phyloP scores from a whole-genome alignment of 495 filamentous ascomycete genomes.

The Rhizodiscina lignyota region DNA sequence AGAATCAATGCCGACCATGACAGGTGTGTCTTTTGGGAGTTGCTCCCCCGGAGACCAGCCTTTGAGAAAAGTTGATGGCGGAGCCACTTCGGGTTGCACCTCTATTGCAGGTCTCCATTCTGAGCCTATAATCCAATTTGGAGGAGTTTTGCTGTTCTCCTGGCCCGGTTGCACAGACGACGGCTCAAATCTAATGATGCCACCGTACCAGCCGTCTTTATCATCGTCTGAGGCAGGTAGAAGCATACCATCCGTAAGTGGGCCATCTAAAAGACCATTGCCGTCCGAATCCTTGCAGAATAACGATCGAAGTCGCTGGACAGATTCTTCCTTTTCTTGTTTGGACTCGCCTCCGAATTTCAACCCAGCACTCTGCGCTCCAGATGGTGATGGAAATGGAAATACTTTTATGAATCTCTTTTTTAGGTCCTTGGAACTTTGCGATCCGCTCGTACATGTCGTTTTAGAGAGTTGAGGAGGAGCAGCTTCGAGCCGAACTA shows the following conservation, averaged over 20 bases:
- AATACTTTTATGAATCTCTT: slow-evolving; percentile 46
- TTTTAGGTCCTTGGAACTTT: slow-evolving; percentile 17
- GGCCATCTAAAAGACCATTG: slow-evolving; percentile 59
- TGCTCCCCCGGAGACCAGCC: slow-evolving; percentile 28
- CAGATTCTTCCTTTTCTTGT: slow-evolving; percentile 51
- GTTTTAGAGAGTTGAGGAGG: slow-evolving; percentile 39
- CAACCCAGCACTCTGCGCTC: slow-evolving; percentile 39
- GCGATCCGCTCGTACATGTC: slow-evolving; percentile 23
- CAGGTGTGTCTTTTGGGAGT: slow-evolving; percentile 32
- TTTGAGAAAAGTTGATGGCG: slow-evolving; percentile 7
- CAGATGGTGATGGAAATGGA: slow-evolving; percentile 45
- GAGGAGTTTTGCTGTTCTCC: slow-evolving; percentile 26
- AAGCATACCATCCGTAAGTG: slow-evolving; percentile 76
- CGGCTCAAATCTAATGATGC: slow-evolving; percentile 63
- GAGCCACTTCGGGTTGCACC: slow-evolving; percentile 47
- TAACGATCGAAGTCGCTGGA: slow-evolving; percentile 34
- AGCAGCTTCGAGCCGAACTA: slow-evolving; percentile 68
- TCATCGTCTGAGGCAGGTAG: slow-evolving; percentile 26
- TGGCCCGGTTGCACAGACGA: slow-evolving; percentile 20
- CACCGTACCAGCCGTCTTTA: slow-evolving; percentile 44
- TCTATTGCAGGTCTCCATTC: slow-evolving; percentile 57
- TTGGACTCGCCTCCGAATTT: slow-evolving; percentile 83
- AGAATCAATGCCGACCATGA: slow-evolving; percentile 73
- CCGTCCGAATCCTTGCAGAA: slow-evolving; percentile 34
- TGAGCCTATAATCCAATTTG: slow-evolving; percentile 60